A percentile compares a stretch with the other conserved stretches of the same genome.
phyloP scores from a whole-genome alignment of 2,329 filamentous ascomycete species.

The Aspergillus transmontanensis region DNA sequence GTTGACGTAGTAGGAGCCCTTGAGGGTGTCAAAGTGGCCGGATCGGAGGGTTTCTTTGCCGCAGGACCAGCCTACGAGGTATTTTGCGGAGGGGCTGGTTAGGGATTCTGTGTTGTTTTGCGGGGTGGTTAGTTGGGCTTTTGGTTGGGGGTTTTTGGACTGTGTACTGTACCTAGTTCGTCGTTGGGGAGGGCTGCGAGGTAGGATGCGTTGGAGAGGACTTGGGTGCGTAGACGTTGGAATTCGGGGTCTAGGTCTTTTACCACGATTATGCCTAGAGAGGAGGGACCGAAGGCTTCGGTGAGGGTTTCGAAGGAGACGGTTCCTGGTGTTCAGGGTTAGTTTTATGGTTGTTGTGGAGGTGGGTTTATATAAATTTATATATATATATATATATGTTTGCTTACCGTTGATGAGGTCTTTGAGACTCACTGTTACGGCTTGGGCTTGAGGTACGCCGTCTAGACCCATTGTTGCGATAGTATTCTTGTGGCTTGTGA shows the following conservation, averaged over 20 bases:
- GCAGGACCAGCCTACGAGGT: conserved; percentile 65
- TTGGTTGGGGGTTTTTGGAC: no score
- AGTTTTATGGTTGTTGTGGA: background rate
- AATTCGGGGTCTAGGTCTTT: conserved; percentile 79
- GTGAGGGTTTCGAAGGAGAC: conserved; percentile 49
- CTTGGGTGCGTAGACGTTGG: conserved; percentile 66
- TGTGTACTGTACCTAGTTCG: conserved; percentile 62
- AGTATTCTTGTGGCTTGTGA: background rate
- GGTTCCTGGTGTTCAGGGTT: conserved; percentile 28
- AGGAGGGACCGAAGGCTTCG: conserved; percentile 84
- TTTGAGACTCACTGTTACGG: conserved; percentile 52
- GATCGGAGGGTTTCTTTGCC: conserved; percentile 65
- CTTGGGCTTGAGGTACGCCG: conserved; percentile 33
- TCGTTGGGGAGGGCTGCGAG: conserved; percentile 75
- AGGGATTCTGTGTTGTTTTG: conserved; percentile 38
- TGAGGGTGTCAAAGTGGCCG: conserved; percentile 63
- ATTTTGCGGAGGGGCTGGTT: conserved; percentile 53
- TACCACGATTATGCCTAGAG: conserved; percentile 90
- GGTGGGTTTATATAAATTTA: background rate
- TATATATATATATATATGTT: background rate
- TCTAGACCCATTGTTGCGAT: conserved; percentile 22
- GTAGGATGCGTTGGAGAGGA: conserved; percentile 86
- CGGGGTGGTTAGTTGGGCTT: conserved; percentile 46
- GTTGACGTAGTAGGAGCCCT: conserved; percentile 67
- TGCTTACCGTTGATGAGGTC: conserved; percentile 50